Base-by-base conservation (phyloP, 306 rosid genomes). In the Vicia sativa region DNA sequence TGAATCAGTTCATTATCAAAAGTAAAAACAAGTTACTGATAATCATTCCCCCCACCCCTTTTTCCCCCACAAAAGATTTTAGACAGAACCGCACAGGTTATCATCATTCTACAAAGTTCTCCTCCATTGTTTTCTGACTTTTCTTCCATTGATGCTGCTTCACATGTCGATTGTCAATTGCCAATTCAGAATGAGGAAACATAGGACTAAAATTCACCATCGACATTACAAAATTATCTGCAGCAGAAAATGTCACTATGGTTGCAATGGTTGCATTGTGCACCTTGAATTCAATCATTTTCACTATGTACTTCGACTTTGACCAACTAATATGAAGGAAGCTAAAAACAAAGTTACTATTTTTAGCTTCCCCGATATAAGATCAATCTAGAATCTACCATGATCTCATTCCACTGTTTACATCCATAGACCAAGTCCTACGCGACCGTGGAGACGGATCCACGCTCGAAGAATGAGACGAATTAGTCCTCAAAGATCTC, bases 361-460 rank as follows among this genome's bases (percentile, higher is more conserved):
- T 57, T 69, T 70, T 46, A 62, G 0, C 52, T 52, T 49, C 31
- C 63, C 11, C 9, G 10, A 8, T 1, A 11, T 34, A 34, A 6
- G 9, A 34, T 34, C 38, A 16, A 15, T 0, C 5, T n/a, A 34
- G 38, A 16, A 21, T 37, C 26, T 23, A 89, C 95, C 88, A 83
- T 26, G 74, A 65, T 3, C 83, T 78, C 69, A 70, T 67, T 34
- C 96, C 87, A 58, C 84, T 80, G 75, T 85, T 83, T 10, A 82
- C 90, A 11, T 87, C 91, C 96, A 82, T 82, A 23, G 91, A 85
- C 96, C 96, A 90, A 53, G 89, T 87, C 75, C 96, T 83, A 3
- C 88, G 83, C 1, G 84, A 59, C 16, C 82, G 65, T 3, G 77
- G 52, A 6, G 70, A 65, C 3, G 75, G 56, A 59, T 70, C 79